Conservation (phyloP, 2,329 filamentous ascomycete species). For the Fusarium brevicatenulatum region DNA sequence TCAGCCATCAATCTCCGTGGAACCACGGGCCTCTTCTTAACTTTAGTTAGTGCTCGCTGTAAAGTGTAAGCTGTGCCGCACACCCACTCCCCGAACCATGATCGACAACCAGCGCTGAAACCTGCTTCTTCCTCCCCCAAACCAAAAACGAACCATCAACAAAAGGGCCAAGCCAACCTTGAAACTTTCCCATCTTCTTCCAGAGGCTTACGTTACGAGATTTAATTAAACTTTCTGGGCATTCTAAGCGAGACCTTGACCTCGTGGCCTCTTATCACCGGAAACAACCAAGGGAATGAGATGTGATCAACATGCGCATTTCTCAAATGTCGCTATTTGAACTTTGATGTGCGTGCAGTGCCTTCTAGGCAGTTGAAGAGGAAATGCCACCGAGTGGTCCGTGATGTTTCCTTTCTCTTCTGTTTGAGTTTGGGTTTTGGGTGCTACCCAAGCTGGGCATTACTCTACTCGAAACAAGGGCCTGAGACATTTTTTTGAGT, state of each 20-base stretch:
- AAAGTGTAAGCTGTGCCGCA: slow-evolving; percentile 17
- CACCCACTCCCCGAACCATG: slow-evolving; percentile 37
- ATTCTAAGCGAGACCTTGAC: not conserved
- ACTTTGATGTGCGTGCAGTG: slow-evolving; percentile 1
- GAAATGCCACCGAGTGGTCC: slow-evolving; percentile 16
- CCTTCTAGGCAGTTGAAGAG: not conserved
- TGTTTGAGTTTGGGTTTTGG: not conserved
- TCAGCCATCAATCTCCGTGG: slow-evolving; percentile 27
- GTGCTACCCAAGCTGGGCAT: not conserved
- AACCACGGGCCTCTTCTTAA: slow-evolving; percentile 12
- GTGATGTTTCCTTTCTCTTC: slow-evolving; percentile 1
- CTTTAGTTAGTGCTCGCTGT: not conserved
- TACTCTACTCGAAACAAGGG: slow-evolving; percentile 22
- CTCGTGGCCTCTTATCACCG: not conserved
- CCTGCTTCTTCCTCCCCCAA: slow-evolving; percentile 1
- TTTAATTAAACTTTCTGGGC: slow-evolving; percentile 9
- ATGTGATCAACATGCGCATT: slow-evolving; percentile 1
- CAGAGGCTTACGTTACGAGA: not conserved
- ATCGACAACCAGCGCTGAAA: slow-evolving; percentile 29
- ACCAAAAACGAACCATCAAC: not conserved
- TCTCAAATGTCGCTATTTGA: slow-evolving; percentile 10
- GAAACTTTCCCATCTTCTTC: not conserved
- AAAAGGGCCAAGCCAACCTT: not conserved
- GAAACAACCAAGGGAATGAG: slow-evolving; percentile 21
- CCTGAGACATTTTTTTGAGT: slow-evolving; percentile 8